Conservation (phyloP, 495 filamentous ascomycete genomes). For the Chaetomidium leptoderma region DNA sequence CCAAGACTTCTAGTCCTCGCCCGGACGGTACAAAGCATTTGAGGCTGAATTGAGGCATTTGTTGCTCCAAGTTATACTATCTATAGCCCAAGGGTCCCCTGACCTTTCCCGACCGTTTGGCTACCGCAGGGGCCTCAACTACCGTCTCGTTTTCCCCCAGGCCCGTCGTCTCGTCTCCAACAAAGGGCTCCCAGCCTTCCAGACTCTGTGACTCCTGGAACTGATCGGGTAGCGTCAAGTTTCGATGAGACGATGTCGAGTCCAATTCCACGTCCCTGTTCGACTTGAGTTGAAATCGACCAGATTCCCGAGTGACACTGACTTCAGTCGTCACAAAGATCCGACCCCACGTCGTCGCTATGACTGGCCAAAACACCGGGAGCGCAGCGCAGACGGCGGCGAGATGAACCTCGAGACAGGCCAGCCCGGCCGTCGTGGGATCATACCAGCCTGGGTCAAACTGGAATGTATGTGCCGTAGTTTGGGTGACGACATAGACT, state of each 20-base stretch:
- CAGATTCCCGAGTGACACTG: conserved; percentile 25
- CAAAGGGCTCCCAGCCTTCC: conserved; percentile 15
- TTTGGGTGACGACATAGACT: not conserved
- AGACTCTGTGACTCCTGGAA: not conserved
- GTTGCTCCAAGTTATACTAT: not conserved
- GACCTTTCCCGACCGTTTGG: not conserved
- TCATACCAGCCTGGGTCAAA: conserved; percentile 31
- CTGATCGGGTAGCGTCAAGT: not conserved
- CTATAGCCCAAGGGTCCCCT: not conserved
- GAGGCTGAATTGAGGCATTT: not conserved
- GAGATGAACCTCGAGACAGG: conserved; percentile 27
- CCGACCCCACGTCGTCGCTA: conserved; percentile 18
- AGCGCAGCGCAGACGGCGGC: conserved; percentile 31
- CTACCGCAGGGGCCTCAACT: not conserved
- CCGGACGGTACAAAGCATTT: too few relatives aligned
- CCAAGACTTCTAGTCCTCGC: too few relatives aligned
- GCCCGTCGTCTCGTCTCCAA: conserved; percentile 17
- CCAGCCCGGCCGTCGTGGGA: conserved; percentile 26
- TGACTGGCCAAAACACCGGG: conserved; percentile 32
- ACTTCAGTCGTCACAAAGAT: conserved; percentile 35
- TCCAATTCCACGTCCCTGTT: not conserved
- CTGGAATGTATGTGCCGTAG: not conserved
- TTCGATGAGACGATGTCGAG: not conserved
- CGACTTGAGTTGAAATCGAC: not conserved
- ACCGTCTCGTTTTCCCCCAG: conserved; percentile 14